phyloP scores from a whole-genome alignment of 768 basidiomycete species.

The Rickenella mellea region DNA sequence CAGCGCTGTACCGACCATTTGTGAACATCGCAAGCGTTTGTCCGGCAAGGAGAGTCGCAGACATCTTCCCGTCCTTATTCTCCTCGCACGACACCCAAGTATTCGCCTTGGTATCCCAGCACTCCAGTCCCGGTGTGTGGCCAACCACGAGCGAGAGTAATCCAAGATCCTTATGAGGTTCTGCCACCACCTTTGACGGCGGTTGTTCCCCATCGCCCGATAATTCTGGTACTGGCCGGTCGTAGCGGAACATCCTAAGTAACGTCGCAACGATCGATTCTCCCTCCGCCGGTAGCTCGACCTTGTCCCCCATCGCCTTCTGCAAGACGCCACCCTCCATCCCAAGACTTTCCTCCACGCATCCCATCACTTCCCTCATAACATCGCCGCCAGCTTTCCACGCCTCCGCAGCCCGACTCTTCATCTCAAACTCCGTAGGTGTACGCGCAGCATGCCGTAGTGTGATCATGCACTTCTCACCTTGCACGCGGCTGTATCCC shows the following conservation, averaged over 20 bases:
- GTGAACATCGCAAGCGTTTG: slow-evolving; percentile 10
- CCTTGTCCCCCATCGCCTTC: slow-evolving; percentile 3
- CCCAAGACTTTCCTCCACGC: slow-evolving; percentile 7
- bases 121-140: slow-evolving; percentile 10
- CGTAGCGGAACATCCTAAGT: slow-evolving; percentile 12
- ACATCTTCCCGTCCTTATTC: slow-evolving; percentile 4
- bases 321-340: slow-evolving; percentile 2
- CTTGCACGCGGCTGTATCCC: slow-evolving; percentile 8
- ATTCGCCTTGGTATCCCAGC: slow-evolving; percentile 3
- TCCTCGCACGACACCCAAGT: slow-evolving; percentile 10
- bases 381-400: slow-evolving; percentile 7
- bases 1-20: slow-evolving; percentile 8
- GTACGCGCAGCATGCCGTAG: slow-evolving; percentile 5
- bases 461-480: slow-evolving; percentile 11
- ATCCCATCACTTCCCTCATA: slow-evolving; percentile 6
- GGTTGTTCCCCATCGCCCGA: background rate
- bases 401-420: background rate
- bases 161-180: slow-evolving; percentile 11
- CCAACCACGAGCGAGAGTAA: slow-evolving; percentile 12
- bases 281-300: slow-evolving; percentile 2
- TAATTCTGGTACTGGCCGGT: slow-evolving; percentile 5
- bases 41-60: slow-evolving; percentile 11
- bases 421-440: slow-evolving; percentile 2
- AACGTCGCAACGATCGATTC: slow-evolving; percentile 8
- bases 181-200: slow-evolving; percentile 4